Base-by-base conservation (phyloP, 2,329 filamentous ascomycete species). In the Neopestalotiopsis rosae region DNA sequence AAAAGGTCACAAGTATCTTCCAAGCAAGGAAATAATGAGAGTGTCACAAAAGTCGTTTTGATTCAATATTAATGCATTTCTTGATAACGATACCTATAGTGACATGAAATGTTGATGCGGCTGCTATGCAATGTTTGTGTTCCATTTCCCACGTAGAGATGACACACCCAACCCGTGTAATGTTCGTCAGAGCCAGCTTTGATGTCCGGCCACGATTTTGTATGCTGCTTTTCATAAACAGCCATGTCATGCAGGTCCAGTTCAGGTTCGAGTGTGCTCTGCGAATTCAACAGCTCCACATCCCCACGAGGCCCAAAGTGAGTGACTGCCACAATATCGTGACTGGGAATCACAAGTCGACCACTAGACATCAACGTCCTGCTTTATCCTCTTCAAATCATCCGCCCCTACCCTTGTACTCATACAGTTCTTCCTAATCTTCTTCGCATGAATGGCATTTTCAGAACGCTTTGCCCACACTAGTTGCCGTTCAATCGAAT, bases 401-500 rank as follows among this genome's bases (percentile, higher is more conserved):
- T 38, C 2, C 24, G 49, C 14, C 34, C 64, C 38, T 24, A 28
- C 17, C 20, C 14, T 34, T 24, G 42, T 30, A 67, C 17, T 30
- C 30, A 52, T 24, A 20, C 38, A 32, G 30, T 45, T 10, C 42
- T n/a, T 14, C 32, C 28, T n/a, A 17, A 20, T 30, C 28, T 17
- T 49, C 61, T 10, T 65, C 49, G 40, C n/a, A 32, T 14, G 52
- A 6, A 45, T 32, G 66, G 57, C 10, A 34, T n/a, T 20, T 30
- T 14, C 13, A 24, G 38, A 24, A 45, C 17, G 20, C 24, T 30
- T 28, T 58, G 56, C 28, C 24, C 62, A 64, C 61, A 67, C 72
- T 79, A 81, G 68, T 77, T 81, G 20, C 82, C 82, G 71, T 84
- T 85, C 34, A 83, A 75, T 61, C 80, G 78, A 10, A 82, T 74